Evolutionary conservation across 805 yeast species (phyloP).

Genomic region (Pichia nanzhaoensis): DNA sequence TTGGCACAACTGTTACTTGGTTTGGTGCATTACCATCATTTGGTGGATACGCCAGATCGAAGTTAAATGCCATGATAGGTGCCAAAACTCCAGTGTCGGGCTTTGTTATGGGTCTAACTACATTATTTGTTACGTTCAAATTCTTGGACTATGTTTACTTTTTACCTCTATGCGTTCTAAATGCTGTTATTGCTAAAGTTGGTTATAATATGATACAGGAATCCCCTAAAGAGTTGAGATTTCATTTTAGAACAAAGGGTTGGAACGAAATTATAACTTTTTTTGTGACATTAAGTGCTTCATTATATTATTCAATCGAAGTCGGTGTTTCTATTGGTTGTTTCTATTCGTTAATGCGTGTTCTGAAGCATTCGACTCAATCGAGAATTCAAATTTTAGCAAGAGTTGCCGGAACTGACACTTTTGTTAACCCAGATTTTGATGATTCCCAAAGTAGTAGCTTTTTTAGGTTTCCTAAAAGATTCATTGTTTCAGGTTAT

Average conservation of each 20-base stretch:
- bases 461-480: constrained; percentile 13
- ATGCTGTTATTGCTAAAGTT: constrained; percentile 73
- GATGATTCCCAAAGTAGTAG: constrained; percentile 19
- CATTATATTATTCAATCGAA: constrained; percentile 74
- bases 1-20: constrained; percentile 55
- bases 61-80: constrained; percentile 80
- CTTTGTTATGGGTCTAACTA: constrained; percentile 67
- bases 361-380: constrained; percentile 70
- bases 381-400: constrained; percentile 83
- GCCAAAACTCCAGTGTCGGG: constrained; percentile 86
- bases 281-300: constrained; percentile 52
- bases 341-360: constrained; percentile 69
- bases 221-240: constrained; percentile 68
- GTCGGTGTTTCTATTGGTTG: constrained; percentile 88
- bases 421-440: constrained; percentile 67
- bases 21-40: constrained; percentile 79
- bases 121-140: constrained; percentile 57
- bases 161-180: constrained; percentile 72
- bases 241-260: constrained; percentile 69
- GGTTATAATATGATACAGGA: constrained; percentile 77
- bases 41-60: constrained; percentile 95
- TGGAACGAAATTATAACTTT: constrained; percentile 70
- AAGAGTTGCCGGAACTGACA: constrained; percentile 52
- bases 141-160: constrained; percentile 59
- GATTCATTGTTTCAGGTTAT: constrained; percentile 23